phyloP scores from a whole-genome alignment of 2,329 filamentous ascomycete species.

The Aureobasidium sp. region DNA sequence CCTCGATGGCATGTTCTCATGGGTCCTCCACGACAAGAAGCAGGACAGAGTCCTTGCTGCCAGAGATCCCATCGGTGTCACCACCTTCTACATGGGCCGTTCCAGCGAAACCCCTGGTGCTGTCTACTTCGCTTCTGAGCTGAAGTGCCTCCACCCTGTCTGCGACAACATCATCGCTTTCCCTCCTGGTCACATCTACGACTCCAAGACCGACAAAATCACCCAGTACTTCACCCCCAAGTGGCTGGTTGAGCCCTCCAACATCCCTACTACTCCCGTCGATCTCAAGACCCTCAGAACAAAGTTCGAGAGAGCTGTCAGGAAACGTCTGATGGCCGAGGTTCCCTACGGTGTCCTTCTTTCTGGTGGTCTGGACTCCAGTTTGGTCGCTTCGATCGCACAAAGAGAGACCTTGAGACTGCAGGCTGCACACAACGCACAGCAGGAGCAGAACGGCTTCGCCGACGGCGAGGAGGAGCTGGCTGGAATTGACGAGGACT shows the following conservation, averaged over 20 bases:
- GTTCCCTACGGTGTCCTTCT: constrained; percentile 94
- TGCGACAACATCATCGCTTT: constrained; percentile 94
- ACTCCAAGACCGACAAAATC: constrained; percentile 79
- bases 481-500: constrained; percentile 89
- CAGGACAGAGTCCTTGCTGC: constrained; percentile 89
- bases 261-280: constrained; percentile 70
- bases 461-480: constrained; percentile 60
- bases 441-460: constrained; percentile 41
- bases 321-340: constrained; percentile 97
- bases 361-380: constrained; percentile 93
- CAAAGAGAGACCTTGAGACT: constrained; percentile 82
- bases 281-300: constrained; percentile 77
- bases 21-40: constrained; percentile 93
- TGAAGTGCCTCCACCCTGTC: constrained; percentile 86
- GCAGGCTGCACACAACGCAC: constrained; percentile 41
- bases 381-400: constrained; percentile 87
- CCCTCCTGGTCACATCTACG: constrained; percentile 91
- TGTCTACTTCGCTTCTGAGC: constrained; percentile 92
- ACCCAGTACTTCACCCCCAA: constrained; percentile 85
- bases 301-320: constrained; percentile 80
- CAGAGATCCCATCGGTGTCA: constrained; percentile 93
- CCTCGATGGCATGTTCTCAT: constrained; percentile 99
- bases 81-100: constrained; percentile 94
- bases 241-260: constrained; percentile 76
- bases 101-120: constrained; percentile 71